Conservation (phyloP, 2,329 filamentous ascomycete genomes). For the Chrysosporium queenslandicum region DNA sequence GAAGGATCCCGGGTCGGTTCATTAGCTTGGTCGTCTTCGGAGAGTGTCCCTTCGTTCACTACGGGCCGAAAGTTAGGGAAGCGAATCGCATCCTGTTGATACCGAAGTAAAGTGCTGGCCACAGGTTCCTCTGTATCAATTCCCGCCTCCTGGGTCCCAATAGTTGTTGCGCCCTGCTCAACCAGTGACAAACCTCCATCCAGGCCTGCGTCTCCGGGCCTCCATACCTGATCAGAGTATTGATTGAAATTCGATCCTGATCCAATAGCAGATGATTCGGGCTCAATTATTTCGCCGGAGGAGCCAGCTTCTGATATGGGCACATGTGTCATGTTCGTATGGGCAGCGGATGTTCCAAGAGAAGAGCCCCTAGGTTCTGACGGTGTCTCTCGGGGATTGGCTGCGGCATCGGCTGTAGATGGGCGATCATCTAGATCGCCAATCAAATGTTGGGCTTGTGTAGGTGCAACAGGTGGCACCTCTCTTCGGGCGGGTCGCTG, state of each 20-base stretch:
- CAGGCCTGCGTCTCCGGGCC: not conserved
- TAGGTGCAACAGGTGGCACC: conserved; percentile 2
- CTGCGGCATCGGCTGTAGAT: not conserved
- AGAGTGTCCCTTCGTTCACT: not conserved
- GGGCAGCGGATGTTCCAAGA: not conserved
- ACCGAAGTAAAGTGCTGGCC: not conserved
- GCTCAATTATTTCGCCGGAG: not conserved
- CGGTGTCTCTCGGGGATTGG: not conserved
- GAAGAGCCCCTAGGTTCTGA: not conserved
- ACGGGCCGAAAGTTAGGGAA: not conserved
- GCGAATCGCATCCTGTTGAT: not conserved
- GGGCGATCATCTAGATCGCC: not conserved
- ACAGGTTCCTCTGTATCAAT: not conserved
- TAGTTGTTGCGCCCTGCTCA: not conserved
- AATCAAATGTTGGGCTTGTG: not conserved
- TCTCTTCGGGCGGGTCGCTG: not conserved
- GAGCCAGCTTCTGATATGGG: not conserved
- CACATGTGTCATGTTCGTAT: not conserved
- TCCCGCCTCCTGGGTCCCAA: too few relatives aligned
- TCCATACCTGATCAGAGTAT: not conserved
- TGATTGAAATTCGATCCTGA: not conserved
- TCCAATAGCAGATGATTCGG: not conserved
- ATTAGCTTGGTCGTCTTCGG: not conserved
- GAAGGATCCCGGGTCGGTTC: not conserved
- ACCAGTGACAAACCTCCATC: not conserved